Conservation (phyloP, 345 rosid genomes). For the Corymbia maculata region DNA sequence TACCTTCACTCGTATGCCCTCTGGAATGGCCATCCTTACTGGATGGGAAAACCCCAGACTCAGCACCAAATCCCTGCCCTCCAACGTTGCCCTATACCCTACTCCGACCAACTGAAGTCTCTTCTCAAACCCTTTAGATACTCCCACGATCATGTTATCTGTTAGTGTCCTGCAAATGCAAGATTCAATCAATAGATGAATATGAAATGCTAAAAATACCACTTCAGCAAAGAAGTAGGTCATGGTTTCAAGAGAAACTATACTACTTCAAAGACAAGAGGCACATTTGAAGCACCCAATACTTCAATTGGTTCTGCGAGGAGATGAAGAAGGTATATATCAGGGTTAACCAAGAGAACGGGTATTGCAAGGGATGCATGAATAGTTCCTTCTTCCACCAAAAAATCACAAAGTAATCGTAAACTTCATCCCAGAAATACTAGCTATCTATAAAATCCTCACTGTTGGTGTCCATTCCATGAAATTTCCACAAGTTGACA, state of each 20-base stretch:
- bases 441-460: background rate
- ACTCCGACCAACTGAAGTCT: constrained; percentile 81
- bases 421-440: background rate
- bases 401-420: background rate
- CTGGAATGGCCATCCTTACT: constrained; percentile 78
- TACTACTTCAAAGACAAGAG: background rate
- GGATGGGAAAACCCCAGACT: constrained; percentile 94
- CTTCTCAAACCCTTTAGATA: constrained; percentile 96
- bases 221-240: background rate
- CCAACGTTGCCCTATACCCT: constrained; percentile 77
- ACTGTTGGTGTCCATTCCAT: background rate
- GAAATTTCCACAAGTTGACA: background rate
- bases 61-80: constrained; percentile 73
- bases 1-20: constrained; percentile 62
- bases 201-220: background rate
- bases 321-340: background rate
- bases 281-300: background rate
- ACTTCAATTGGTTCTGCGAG: background rate
- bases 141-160: constrained; percentile 92
- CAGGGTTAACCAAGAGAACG: background rate
- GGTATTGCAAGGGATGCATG: background rate
- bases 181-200: background rate
- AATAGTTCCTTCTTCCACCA: background rate
- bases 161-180: constrained; percentile 60
- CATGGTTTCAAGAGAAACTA: background rate